A percentile compares a stretch with the other conserved stretches of the same genome.
phyloP scores from a whole-genome alignment of 129 eudicot species.

The Flaveria brownii region DNA sequence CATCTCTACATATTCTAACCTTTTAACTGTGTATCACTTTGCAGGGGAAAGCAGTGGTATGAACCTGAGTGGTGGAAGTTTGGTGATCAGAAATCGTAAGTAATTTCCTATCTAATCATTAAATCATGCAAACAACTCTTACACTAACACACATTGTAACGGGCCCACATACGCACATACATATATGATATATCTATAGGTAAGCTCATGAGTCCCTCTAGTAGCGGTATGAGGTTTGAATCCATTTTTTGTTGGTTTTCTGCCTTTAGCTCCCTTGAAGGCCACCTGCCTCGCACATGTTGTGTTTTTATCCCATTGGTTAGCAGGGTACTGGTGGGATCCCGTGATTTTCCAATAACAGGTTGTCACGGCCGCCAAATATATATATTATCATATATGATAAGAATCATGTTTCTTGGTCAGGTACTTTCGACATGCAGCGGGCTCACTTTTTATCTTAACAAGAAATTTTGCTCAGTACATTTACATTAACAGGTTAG shows the following conservation, averaged over 20 bases:
- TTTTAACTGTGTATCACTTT: conserved; percentile 21
- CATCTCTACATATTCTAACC: background rate
- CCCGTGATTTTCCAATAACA: no score
- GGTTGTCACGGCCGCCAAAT: background rate
- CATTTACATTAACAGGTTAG: conserved; percentile 69
- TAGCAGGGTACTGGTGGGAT: background rate
- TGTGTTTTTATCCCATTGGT: background rate
- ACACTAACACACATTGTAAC: background rate
- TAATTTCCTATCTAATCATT: conserved; percentile 16
- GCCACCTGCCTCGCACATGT: background rate
- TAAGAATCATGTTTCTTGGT: conserved; percentile 23
- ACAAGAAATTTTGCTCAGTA: conserved; percentile 68
- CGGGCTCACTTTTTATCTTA: conserved; percentile 55
- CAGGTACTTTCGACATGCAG: conserved; percentile 87
- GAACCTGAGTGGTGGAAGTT: conserved; percentile 99
- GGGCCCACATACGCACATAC: background rate
- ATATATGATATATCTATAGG: background rate
- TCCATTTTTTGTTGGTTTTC: background rate
- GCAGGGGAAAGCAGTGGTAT: conserved; percentile 90
- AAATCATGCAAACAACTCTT: background rate
- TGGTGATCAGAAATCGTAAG: conserved; percentile 94
- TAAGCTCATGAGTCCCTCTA: no score
- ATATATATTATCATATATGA: background rate
- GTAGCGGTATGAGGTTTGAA: background rate
- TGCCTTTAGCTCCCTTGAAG: background rate